These are phyloP conservation scores for Apocynum venetum DNA, from an alignment of 257 asterid species.

Conservation along the genomic window DNA sequence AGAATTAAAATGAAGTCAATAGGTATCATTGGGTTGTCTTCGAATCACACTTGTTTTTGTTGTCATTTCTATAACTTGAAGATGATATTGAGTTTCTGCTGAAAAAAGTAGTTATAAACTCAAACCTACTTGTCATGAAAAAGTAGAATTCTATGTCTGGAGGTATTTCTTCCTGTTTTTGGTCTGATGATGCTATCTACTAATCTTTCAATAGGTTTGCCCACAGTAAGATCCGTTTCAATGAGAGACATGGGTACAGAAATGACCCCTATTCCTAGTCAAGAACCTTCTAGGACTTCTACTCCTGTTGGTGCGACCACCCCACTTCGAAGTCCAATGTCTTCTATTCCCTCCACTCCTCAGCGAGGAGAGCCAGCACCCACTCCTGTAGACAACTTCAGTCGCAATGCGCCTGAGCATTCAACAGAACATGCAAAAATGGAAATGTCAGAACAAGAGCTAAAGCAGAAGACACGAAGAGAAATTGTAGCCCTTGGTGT, in stretches of 20 bases:
- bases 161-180: neutral
- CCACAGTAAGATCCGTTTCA: conserved; percentile 80
- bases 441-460: conserved; percentile 74
- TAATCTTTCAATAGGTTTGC: conserved; percentile 28
- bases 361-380: conserved; percentile 73
- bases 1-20: too few species aligned
- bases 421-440: conserved; percentile 38
- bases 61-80: neutral
- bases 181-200: neutral
- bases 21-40: neutral
- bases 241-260: conserved; percentile 99
- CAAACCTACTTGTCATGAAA: neutral
- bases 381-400: conserved; percentile 41
- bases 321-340: conserved; percentile 85
- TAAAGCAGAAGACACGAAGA: conserved; percentile 69
- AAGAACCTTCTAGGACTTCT: conserved; percentile 91
- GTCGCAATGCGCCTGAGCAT: conserved; percentile 22
- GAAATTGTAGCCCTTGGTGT: conserved; percentile 94
- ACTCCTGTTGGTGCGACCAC: conserved; percentile 82
- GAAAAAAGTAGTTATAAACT: neutral
- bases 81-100: neutral
- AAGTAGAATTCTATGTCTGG: neutral
- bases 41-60: neutral
- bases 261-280: conserved; percentile 98
- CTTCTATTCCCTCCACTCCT: conserved; percentile 90